Base-by-base conservation (phyloP, 2,329 filamentous ascomycete genomes). In the Fonsecaea nubica region DNA sequence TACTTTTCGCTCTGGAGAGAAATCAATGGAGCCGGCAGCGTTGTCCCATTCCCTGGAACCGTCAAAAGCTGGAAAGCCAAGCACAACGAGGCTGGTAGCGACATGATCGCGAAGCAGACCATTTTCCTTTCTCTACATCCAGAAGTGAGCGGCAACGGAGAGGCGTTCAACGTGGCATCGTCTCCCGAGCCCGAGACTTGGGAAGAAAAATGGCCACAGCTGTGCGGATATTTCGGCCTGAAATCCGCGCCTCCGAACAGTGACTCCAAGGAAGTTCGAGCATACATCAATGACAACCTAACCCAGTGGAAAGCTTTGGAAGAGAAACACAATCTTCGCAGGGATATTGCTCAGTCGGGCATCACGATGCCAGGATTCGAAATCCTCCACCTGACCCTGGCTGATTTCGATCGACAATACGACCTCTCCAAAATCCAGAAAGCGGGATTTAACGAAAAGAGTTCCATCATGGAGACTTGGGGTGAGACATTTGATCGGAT, bases 131-230 rank as follows among this genome's bases (percentile, higher is more conserved):
- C 75, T 8, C 56, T 76, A 3, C 52, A 75, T 38, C 70, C 71
- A 0, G 67, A 71, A 1, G 57, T 3, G 2, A 74, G 71, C 25
- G 72, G 73, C 0, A 42, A 60, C 9, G 65, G 68, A 8, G 66
- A 63, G 42, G 54, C 73, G 0, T 74, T 76, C 66, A 77, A 77
- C 53, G 65, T 76, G 30, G 73, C 73, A 1, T 75, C 77, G 21
- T 42, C 38, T 5, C 36, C 56, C 13, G 21, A 65, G n/a, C 30
- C 12, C 12, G 50, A 45, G 30, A 55, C 50, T 4, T 65, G 63
- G 63, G 53, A 56, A 12, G 38, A 53, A n/a, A 65, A 65, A 18
- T 65, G 63, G 63, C 63, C 63, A 18, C 18, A 56, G 12, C 32
- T 65, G 21, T 65, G 63, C 40, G 33, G 53, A 35, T 65, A 65